Conservation (phyloP, 768 basidiomycete genomes). For the Amanita rimosa region DNA sequence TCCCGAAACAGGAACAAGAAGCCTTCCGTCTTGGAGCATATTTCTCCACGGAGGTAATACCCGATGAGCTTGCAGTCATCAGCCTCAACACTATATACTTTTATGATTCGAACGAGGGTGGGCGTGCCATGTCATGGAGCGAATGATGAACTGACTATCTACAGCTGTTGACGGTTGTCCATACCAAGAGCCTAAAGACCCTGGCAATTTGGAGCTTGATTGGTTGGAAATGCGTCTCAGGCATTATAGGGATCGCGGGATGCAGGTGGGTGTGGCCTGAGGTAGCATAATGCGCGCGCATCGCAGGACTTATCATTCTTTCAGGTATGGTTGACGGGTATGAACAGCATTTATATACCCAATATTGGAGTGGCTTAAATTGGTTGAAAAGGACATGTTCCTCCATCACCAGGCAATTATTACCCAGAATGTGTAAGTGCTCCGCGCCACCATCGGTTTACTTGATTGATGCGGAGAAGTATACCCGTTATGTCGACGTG, state of each 20-base stretch:
- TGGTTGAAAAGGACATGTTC: slow-evolving; percentile 64
- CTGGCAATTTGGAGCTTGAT: slow-evolving; percentile 82
- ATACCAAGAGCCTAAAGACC: slow-evolving; percentile 52
- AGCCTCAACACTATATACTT: slow-evolving; percentile 88
- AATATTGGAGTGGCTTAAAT: background rate
- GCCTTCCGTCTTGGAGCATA: slow-evolving; percentile 87
- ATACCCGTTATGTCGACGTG: slow-evolving; percentile 61
- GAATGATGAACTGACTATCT: slow-evolving; percentile 1
- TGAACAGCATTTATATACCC: background rate
- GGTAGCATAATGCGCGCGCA: too few relatives aligned
- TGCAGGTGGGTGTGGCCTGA: slow-evolving; percentile 42
- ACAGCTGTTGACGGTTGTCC: slow-evolving; percentile 70
- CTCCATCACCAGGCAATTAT: slow-evolving; percentile 70
- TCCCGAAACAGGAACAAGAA: slow-evolving; percentile 69
- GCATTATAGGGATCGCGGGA: slow-evolving; percentile 50
- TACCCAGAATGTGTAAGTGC: slow-evolving; percentile 74
- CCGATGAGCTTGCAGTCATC: slow-evolving; percentile 64
- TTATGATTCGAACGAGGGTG: slow-evolving; percentile 83
- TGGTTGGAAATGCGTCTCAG: slow-evolving; percentile 85
- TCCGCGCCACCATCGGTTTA: slow-evolving; percentile 8
- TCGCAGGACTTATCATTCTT: background rate
- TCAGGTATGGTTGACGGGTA: slow-evolving; percentile 19
- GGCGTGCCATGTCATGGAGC: slow-evolving; percentile 9
- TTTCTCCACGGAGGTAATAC: slow-evolving; percentile 71
- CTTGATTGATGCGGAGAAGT: slow-evolving; percentile 21